Base-by-base conservation (phyloP, 192 early-diverging fungal genomes). In the Gonapodya prolifera region DNA sequence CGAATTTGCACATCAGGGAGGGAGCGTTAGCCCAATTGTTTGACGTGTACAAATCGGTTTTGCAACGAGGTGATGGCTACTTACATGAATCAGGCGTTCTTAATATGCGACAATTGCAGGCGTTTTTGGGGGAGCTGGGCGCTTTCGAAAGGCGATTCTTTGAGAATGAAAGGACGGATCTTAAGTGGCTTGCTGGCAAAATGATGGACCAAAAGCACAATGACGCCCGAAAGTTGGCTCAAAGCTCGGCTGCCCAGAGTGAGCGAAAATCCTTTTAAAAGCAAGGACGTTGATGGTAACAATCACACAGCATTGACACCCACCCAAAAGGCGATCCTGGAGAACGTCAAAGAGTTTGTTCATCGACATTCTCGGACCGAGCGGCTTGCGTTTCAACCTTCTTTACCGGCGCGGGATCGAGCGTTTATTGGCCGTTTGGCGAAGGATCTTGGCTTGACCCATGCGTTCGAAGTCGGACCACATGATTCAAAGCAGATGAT, bases 1-100 rank as follows among this genome's bases (percentile, higher is more conserved):
- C 96, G 45, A 93, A 92, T 76, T 85, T 99, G 34, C 94, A 97
- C 77, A 98, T 98, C 70, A 92, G 93, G 70, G 96, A 99, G 84
- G 95, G 95, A 34, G 96, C 96, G 2, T 88, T 99, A 73, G 94
- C 94, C 75, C 88, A 88, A 36, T 84, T 99, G 70, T 93, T 96
- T 77, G 85, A 90, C 13, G 89, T 96, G 30, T 99, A 98, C 92
- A 96, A 97, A 82, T 83, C 89, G 13, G 83, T 88, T n/a, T 82
- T 98, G 75, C 89, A 91, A 0, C 77, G 83, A 2, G 86, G 86
- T 76, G 92, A 91, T 36, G 94, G 93, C 0, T 99, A 94, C 79
- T 85, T 99, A 70, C 96, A 98, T 32, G 82, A 91, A 76, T 88
- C 86, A 69, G 97, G 97, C 2, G 83, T 84, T 30, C 86, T 90